Evolutionary conservation across 2,329 filamentous ascomycete genomes (phyloP).

Genomic region (Aspergillus sojae): DNA sequence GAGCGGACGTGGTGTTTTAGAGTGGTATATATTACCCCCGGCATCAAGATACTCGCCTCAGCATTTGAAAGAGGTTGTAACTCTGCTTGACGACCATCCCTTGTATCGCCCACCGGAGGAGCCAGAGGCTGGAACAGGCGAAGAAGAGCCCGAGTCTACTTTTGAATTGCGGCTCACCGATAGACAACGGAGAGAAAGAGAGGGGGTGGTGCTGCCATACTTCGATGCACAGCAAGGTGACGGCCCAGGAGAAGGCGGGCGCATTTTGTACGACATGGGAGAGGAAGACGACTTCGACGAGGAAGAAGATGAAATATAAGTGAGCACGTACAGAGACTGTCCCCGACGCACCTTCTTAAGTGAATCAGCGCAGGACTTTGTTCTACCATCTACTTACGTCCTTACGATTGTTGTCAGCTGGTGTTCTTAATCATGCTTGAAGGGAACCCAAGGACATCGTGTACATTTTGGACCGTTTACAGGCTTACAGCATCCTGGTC

Average conservation of each 20-base stretch:
- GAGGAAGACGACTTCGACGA: conserved; percentile 96
- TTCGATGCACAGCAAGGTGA: conserved; percentile 86
- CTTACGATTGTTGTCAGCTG: not conserved
- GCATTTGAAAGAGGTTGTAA: conserved; percentile 54
- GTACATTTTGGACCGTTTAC: not conserved
- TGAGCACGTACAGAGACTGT: not conserved
- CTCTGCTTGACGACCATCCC: conserved; percentile 75
- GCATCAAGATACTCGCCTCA: conserved; percentile 46
- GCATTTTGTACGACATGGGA: conserved; percentile 96
- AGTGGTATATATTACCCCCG: conserved; percentile 65
- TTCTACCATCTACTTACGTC: not conserved
- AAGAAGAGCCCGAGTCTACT: conserved; percentile 69
- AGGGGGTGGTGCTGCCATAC: conserved; percentile 90
- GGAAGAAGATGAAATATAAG: conserved; percentile 85
- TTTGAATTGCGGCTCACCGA: conserved; percentile 88
- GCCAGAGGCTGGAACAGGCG: conserved; percentile 43
- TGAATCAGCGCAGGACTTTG: not conserved
- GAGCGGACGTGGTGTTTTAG: conserved; percentile 75
- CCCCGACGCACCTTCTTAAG: not conserved
- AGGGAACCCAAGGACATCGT: not conserved
- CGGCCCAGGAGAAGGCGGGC: conserved; percentile 77
- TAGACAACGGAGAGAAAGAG: conserved; percentile 81
- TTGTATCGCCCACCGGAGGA: conserved; percentile 60
- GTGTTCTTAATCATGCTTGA: not conserved
- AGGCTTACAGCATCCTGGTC: not conserved